phyloP scores from a whole-genome alignment of 495 filamentous ascomycete genomes.

The Trichoderma erinaceum region DNA sequence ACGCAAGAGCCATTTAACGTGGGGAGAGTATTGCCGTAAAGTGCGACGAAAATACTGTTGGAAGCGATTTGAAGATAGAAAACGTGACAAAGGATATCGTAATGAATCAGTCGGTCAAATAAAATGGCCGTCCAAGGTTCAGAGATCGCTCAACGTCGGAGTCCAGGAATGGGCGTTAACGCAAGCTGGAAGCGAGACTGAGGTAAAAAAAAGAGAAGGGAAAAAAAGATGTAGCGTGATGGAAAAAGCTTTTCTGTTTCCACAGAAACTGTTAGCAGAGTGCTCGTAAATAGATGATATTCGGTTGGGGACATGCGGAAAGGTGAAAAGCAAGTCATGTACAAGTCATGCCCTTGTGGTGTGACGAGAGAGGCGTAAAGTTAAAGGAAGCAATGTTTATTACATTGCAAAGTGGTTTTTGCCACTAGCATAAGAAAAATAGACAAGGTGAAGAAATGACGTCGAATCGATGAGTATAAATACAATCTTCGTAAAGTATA shows the following conservation, averaged over 20 bases:
- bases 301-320: too few relatives aligned
- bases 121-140: not conserved
- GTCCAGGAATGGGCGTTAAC: not conserved
- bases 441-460: too few relatives aligned
- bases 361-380: not conserved
- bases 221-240: not conserved
- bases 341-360: not conserved
- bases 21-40: not conserved
- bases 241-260: slow-evolving; percentile 1
- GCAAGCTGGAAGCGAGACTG: not conserved
- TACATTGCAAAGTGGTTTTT: not conserved
- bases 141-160: not conserved
- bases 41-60: not conserved
- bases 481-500: not conserved
- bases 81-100: slow-evolving; percentile 8
- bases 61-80: not conserved
- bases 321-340: not conserved
- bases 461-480: not conserved
- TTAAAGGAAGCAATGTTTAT: not conserved
- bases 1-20: slow-evolving; percentile 14
- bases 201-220: not conserved
- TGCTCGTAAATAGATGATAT: not conserved
- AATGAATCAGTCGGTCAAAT: slow-evolving; percentile 1
- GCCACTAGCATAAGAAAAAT: not conserved
- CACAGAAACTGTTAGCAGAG: not conserved